Evolutionary conservation across 2,329 filamentous ascomycete species (phyloP), one percentile per base, ranked within the genome.

Genomic region (Xylariaceae sp.): DNA sequence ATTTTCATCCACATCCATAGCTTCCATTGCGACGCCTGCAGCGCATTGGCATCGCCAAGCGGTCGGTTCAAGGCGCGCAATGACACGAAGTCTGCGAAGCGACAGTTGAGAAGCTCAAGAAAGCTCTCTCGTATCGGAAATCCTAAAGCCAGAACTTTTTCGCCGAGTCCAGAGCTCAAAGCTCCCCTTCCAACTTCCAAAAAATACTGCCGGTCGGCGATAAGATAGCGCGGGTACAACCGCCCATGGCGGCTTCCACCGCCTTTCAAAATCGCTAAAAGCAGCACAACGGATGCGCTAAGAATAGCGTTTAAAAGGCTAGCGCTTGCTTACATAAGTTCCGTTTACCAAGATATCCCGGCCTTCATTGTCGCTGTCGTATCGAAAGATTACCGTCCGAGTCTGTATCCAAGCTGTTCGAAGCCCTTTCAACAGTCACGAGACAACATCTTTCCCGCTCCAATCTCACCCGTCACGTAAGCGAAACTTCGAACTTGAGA

Each of bases 1-100:
- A n/a, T 39, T 55, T 51, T 66, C 56, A 60, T 70, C 67, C 56
- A 66, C 65, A 56, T 69, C 67, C 68, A 71, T 70, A 61, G 63
- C 57, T 45, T 60, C 61, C 64, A 67, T 66, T 61, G 61, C 53
- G 58, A 61, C 55, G 51, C 53, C 47, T 34, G 15, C 13, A 51
- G 51, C 53, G 35, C 57, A 64, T 59, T 62, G 39, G 65, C 67
- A 69, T 70, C 60, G 62, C 64, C 58, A 62, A 55, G 51, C 23
- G 35, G 49, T 17, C 47, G 34, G 30, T 50, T 6, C 37, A 51
- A 51, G 45, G 44, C 44, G 42, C n/a, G 42, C 3, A 51, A 53
- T 45, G 50, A 17, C 48, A 30, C 48, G 11, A 9, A 10, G 18
- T 23, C 48, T 50, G 13, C 18, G 23, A 50, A 11, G 48, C 9